Percentiles rank a stretch among this genome's conserved stretches.
phyloP scores from a whole-genome alignment of 2,329 filamentous ascomycete species.

The Chrysosporium keratinophilum region DNA sequence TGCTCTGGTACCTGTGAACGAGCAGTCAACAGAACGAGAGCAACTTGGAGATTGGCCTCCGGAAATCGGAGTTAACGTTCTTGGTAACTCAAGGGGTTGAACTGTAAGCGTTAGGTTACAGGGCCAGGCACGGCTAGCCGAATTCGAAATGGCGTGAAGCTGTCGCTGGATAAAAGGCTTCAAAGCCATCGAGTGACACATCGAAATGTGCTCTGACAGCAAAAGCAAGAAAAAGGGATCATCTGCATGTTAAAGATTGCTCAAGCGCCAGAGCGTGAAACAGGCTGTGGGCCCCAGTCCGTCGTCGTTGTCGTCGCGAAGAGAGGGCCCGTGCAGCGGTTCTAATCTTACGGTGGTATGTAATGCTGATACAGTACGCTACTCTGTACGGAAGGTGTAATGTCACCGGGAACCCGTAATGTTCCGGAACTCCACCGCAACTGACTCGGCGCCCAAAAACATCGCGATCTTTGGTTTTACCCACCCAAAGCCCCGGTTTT shows the following conservation, averaged over 20 bases:
- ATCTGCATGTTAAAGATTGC: not conserved
- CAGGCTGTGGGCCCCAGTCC: not conserved
- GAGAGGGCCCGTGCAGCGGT: slow-evolving; percentile 1
- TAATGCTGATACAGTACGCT: not conserved
- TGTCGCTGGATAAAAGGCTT: not conserved
- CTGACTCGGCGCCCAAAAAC: not conserved
- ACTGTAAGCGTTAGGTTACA: slow-evolving; percentile 13
- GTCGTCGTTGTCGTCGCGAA: not conserved
- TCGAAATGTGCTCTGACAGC: not conserved
- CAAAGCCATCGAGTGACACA: not conserved
- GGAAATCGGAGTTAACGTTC: not conserved
- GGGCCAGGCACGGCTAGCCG: slow-evolving; percentile 9
- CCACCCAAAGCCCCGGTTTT: not conserved
- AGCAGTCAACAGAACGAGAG: not conserved
- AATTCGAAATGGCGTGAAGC: slow-evolving; percentile 4
- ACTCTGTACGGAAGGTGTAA: not conserved
- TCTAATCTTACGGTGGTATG: not conserved
- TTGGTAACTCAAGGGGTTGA: slow-evolving; percentile 12
- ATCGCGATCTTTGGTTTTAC: not conserved
- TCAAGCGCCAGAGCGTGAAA: not conserved
- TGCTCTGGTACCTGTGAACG: too few species aligned
- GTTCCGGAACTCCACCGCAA: slow-evolving; percentile 5
- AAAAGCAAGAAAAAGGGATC: not conserved
- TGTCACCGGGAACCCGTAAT: slow-evolving; percentile 4
- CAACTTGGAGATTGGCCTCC: not conserved